These are phyloP conservation scores for Coemansia sp. DNA, from an alignment of 192 early-diverging fungal species.

Conservation along the genomic window DNA sequence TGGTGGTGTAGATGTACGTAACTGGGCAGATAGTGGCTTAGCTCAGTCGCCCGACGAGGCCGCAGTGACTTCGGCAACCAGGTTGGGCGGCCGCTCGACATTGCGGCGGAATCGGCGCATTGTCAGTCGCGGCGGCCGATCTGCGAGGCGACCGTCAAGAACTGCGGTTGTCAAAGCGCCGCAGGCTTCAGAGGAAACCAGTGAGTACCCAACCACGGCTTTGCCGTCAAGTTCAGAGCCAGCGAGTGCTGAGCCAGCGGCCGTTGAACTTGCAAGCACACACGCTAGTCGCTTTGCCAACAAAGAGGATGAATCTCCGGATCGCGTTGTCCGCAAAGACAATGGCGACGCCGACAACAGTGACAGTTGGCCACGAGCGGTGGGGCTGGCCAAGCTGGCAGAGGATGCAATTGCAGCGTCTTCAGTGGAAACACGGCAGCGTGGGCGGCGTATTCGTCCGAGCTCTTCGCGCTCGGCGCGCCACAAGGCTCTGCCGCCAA, in stretches of 20 bases:
- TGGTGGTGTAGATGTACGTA: neutral
- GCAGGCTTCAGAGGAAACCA: neutral
- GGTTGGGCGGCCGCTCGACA: constrained; percentile 23
- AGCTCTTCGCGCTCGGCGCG: neutral
- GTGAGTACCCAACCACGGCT: neutral
- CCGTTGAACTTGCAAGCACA: neutral
- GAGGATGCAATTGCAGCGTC: constrained; percentile 24
- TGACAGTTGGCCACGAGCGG: neutral
- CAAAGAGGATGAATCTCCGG: too few relatives aligned
- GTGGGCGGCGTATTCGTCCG: constrained; percentile 9
- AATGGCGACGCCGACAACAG: neutral
- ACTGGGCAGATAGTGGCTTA: neutral
- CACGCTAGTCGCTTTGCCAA: neutral
- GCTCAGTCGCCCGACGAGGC: neutral
- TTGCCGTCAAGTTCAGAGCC: neutral
- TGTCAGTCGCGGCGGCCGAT: constrained; percentile 19
- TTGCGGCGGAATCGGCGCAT: constrained; percentile 44
- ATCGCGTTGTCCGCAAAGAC: neutral
- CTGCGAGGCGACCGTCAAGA: neutral
- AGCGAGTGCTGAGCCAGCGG: neutral
- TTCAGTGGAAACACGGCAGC: constrained; percentile 2
- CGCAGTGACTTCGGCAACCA: constrained; percentile 1
- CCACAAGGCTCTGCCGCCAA: constrained; percentile 32
- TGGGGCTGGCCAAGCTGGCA: constrained; percentile 42
- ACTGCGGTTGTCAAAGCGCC: neutral